Percentiles rank a stretch among this genome's conserved stretches.
Conservation (phyloP, 345 rosid genomes). For the Streptanthus diversifolius region DNA sequence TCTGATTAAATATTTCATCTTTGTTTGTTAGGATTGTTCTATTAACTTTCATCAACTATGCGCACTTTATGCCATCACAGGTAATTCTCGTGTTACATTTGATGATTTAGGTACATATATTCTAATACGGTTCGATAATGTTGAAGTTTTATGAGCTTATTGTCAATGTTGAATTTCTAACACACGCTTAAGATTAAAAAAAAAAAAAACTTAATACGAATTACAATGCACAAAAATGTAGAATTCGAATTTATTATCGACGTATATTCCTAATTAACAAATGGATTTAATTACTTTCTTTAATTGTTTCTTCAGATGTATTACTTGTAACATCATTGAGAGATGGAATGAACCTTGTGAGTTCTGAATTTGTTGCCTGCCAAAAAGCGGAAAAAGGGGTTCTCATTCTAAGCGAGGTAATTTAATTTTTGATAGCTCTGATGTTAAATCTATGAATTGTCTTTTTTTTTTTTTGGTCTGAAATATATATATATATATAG, state of each 20-base stretch:
- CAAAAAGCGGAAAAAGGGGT: conserved; percentile 91
- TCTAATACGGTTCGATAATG: neutral
- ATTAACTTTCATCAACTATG: conserved; percentile 68
- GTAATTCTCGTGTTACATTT: conserved; percentile 38
- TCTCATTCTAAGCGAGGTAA: conserved; percentile 97
- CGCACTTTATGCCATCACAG: conserved; percentile 92
- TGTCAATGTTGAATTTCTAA: neutral
- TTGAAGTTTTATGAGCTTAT: neutral
- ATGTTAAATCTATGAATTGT: neutral
- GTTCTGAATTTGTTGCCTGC: conserved; percentile 97
- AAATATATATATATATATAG: neutral
- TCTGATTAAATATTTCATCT: conserved; percentile 15
- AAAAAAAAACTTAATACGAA: too few species aligned
- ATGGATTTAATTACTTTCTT: neutral
- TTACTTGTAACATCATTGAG: conserved; percentile 93
- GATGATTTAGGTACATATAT: conserved; percentile 1
- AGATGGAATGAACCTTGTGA: conserved; percentile 99
- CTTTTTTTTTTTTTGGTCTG: neutral
- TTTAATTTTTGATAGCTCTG: neutral
- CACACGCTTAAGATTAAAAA: neutral
- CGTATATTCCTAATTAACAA: too few species aligned
- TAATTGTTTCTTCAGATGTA: conserved; percentile 61
- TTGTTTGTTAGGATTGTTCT: conserved; percentile 67
- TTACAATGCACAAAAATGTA: too few species aligned
- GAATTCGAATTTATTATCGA: too few species aligned